Conservation (phyloP, 352 stramenopile genomes). For the Pythium brachiatum region DNA sequence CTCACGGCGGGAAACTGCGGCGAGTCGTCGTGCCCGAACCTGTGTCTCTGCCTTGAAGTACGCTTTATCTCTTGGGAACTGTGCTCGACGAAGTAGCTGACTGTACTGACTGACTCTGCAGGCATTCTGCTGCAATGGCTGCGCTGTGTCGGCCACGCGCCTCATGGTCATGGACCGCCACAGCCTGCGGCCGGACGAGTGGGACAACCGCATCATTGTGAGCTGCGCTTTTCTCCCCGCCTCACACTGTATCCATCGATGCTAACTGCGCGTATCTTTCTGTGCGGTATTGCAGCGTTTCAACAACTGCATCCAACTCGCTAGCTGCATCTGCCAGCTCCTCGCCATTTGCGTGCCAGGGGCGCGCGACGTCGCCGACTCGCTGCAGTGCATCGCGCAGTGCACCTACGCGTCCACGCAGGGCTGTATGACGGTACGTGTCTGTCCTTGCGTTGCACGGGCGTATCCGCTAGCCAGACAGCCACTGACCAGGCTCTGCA, state of each 20-base stretch:
- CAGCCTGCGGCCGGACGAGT: constrained; percentile 86
- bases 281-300: constrained; percentile 53
- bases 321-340: constrained; percentile 70
- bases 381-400: constrained; percentile 87
- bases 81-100: no score
- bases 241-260: not conserved
- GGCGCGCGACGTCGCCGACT: constrained; percentile 64
- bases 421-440: constrained; percentile 89
- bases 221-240: not conserved
- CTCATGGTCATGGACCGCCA: constrained; percentile 92
- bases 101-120: constrained; percentile 15
- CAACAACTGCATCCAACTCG: constrained; percentile 92
- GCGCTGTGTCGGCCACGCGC: constrained; percentile 88
- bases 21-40: constrained; percentile 83
- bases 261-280: not conserved
- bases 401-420: constrained; percentile 90
- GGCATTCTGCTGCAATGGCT: constrained; percentile 85
- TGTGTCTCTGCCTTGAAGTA: constrained; percentile 91
- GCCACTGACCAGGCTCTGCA: not conserved
- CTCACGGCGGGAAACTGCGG: constrained; percentile 79
- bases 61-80: no score
- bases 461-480: not conserved
- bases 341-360: constrained; percentile 75
- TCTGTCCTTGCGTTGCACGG: not conserved
- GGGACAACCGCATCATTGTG: constrained; percentile 93